Conservation (phyloP, 2,329 filamentous ascomycete species). For the Monilinia fructigena region DNA sequence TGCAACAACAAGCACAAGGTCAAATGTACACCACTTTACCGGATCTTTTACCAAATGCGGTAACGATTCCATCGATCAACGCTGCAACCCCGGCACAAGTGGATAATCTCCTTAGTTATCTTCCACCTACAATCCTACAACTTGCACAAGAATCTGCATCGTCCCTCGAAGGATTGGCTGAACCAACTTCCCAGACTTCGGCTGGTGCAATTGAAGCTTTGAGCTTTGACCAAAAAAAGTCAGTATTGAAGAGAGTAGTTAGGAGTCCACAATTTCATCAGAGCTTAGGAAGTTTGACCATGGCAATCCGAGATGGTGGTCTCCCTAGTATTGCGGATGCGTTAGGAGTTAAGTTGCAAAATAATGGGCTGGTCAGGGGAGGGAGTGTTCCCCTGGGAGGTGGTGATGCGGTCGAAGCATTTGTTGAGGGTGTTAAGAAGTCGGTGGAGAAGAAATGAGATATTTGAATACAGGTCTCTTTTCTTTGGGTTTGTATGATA, state of each 20-base stretch:
- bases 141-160: slow-evolving; percentile 68
- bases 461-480: neutral
- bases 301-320: slow-evolving; percentile 86
- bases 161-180: slow-evolving; percentile 55
- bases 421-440: slow-evolving; percentile 84
- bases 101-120: slow-evolving; percentile 71
- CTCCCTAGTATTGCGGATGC: slow-evolving; percentile 87
- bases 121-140: slow-evolving; percentile 77
- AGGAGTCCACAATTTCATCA: slow-evolving; percentile 90
- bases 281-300: slow-evolving; percentile 78
- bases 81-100: slow-evolving; percentile 56
- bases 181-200: slow-evolving; percentile 67
- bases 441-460: slow-evolving; percentile 59
- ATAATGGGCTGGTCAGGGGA: slow-evolving; percentile 77
- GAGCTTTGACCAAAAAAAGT: slow-evolving; percentile 73
- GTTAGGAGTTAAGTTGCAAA: slow-evolving; percentile 73
- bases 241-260: slow-evolving; percentile 76
- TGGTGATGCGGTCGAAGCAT: slow-evolving; percentile 84
- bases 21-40: slow-evolving; percentile 78
- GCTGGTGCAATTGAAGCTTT: slow-evolving; percentile 73
- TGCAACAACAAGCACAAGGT: slow-evolving; percentile 50
- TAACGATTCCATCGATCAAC: slow-evolving; percentile 75
- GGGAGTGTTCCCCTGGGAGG: slow-evolving; percentile 83
- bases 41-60: slow-evolving; percentile 76
- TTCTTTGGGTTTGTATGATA: slow-evolving; percentile 13